phyloP scores from a whole-genome alignment of 495 filamentous ascomycete genomes.

The Aspergillus kassunensis region DNA sequence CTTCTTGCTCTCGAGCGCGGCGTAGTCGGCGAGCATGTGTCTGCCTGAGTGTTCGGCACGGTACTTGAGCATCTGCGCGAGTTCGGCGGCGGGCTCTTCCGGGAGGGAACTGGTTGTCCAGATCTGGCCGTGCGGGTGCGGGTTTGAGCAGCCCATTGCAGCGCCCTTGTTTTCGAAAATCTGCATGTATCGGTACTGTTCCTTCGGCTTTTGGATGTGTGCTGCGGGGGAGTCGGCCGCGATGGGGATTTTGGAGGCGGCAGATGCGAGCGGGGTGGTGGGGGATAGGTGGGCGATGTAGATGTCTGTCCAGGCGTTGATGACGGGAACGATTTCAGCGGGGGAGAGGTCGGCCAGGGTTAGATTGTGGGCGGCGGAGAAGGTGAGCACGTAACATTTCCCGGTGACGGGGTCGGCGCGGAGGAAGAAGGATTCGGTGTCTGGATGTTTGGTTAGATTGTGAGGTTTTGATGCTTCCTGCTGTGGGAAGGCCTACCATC shows the following conservation, averaged over 20 bases:
- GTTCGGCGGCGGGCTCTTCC: conserved; percentile 78
- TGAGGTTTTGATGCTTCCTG: not conserved
- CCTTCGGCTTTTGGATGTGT: conserved; percentile 51
- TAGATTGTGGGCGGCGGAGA: conserved; percentile 82
- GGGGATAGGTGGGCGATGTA: conserved; percentile 78
- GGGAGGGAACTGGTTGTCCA: conserved; percentile 91
- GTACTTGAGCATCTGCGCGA: conserved; percentile 74
- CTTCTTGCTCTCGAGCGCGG: conserved; percentile 73
- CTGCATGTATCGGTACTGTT: conserved; percentile 95
- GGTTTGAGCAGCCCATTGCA: conserved; percentile 98
- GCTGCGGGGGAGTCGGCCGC: conserved; percentile 45
- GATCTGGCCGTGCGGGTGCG: conserved; percentile 93
- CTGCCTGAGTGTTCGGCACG: conserved; percentile 61
- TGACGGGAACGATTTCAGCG: conserved; percentile 65
- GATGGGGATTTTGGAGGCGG: conserved; percentile 42
- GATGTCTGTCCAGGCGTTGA: conserved; percentile 83
- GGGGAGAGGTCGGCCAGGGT: conserved; percentile 84
- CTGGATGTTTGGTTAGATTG: conserved; percentile 34
- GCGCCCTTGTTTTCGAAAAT: conserved; percentile 99
- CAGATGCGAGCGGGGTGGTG: conserved; percentile 58
- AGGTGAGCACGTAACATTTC: conserved; percentile 96
- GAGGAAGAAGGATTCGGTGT: conserved; percentile 73
- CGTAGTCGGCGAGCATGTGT: conserved; percentile 83
- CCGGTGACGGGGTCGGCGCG: conserved; percentile 82
- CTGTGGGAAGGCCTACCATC: conserved; percentile 37